Conservation (phyloP, 192 early-diverging fungal genomes). For the Backusella luteola region DNA sequence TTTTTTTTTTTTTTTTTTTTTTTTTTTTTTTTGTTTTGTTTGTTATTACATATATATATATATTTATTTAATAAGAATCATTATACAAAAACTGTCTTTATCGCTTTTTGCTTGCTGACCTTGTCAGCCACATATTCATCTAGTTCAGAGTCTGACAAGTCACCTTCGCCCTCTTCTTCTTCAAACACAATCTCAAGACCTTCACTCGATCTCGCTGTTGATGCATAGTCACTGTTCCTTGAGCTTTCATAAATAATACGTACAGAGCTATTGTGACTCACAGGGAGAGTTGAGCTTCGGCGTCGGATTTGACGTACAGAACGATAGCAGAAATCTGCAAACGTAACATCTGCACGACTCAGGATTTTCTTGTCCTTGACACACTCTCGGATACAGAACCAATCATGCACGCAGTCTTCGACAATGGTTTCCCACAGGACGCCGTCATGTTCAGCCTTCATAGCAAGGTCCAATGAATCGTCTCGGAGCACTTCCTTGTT, state of each 20-base stretch:
- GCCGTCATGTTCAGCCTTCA: constrained; percentile 29
- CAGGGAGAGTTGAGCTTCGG: not conserved
- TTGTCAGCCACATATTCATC: constrained; percentile 3
- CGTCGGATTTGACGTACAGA: constrained; percentile 18
- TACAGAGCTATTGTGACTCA: not conserved
- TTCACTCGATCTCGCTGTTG: not conserved
- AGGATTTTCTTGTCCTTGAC: constrained; percentile 32
- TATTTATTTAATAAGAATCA: not conserved
- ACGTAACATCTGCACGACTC: constrained; percentile 21
- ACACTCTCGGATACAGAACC: constrained; percentile 36
- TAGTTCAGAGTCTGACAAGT: not conserved
- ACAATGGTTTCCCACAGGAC: constrained; percentile 27
- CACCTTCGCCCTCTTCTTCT: constrained; percentile 15
- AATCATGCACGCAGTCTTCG: constrained; percentile 39
- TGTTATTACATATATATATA: not conserved
- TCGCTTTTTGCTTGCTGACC: not conserved
- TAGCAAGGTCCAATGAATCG: constrained; percentile 28
- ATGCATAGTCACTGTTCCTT: not conserved
- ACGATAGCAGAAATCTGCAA: constrained; percentile 27
- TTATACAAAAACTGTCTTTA: constrained; percentile 4
- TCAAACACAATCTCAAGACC: constrained; percentile 13
- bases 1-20: not conserved
- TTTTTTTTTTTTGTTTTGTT: not conserved
- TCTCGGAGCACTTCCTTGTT: constrained; percentile 35
- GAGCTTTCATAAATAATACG: not conserved